Evolutionary conservation across 2,329 filamentous ascomycete species (phyloP).

Genomic region (Diplodia corticola): DNA sequence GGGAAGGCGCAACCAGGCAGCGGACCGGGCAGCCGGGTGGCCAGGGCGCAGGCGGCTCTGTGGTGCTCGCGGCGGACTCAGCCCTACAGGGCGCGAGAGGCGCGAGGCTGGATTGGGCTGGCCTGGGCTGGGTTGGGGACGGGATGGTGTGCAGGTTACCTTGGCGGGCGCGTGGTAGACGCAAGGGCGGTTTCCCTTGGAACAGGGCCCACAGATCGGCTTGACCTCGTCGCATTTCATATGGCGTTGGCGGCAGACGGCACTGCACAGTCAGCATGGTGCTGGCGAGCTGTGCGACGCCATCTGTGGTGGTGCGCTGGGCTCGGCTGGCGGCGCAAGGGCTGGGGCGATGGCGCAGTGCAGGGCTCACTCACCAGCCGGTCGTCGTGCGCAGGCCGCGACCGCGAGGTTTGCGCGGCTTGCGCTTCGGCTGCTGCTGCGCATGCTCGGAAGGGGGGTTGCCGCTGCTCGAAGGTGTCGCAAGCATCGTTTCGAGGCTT

Average conservation of each 20-base stretch:
- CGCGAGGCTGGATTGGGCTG: too few species aligned
- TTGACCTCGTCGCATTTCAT: conserved; percentile 55
- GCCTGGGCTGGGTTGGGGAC: background rate
- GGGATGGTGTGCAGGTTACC: conserved; percentile 19
- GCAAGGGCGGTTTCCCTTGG: conserved; percentile 47
- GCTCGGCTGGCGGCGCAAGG: background rate
- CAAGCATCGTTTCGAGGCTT: conserved; percentile 24
- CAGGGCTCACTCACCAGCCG: conserved; percentile 43
- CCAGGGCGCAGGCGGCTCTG: conserved; percentile 5
- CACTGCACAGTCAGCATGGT: conserved; percentile 30
- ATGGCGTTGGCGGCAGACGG: conserved; percentile 49
- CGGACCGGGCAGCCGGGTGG: background rate
- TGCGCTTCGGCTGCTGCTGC: conserved; percentile 29
- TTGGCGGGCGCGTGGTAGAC: conserved; percentile 33
- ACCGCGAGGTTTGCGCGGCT: conserved; percentile 45
- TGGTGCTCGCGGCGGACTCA: conserved; percentile 3
- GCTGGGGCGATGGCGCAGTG: conserved; percentile 22
- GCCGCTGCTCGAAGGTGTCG: conserved; percentile 20
- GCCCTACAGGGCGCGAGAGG: conserved; percentile 14
- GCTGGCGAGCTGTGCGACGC: background rate
- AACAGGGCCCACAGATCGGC: conserved; percentile 47
- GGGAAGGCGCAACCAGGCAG: background rate
- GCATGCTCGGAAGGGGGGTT: conserved; percentile 8
- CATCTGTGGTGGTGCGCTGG: background rate
- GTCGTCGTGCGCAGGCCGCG: conserved; percentile 48